Base-by-base conservation (phyloP, 2,329 filamentous ascomycete species). In the Pestalotiopsis sp. region DNA sequence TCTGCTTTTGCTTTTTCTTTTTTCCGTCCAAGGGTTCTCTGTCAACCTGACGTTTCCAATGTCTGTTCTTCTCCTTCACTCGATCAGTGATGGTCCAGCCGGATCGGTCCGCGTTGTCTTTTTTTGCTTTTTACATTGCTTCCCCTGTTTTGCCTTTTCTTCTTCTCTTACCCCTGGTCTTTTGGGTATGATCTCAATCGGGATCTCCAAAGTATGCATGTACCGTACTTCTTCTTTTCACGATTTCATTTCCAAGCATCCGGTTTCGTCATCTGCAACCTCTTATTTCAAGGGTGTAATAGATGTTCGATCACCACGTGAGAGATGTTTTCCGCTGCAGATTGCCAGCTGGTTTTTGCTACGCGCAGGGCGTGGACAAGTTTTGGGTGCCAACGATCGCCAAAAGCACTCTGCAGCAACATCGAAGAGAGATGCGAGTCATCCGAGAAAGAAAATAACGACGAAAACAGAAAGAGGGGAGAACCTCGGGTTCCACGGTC, bases 1-100 rank as follows among this genome's bases (percentile, higher is more conserved):
- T 66, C 68, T 71, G 12, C 67, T 66, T 64, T 68, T 58, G 49
- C 68, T 70, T 61, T 66, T 65, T 65, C 49, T 20, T 68, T 70
- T 69, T 71, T 59, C 25, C 60, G 41, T 57, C 38, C 41, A 39
- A 27, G 49, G 62, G 69, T 72, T 69, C 63, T 25, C 61, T 68
- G 49, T 57, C 39, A 61, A 27, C n/a, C 31, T 61, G 25, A 61
- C n/a, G 17, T 57, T 38, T 56, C 38, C 70, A 61, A 61, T 61
- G 59, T 61, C 59, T 59, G 23, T 59, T 36, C 13, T 13, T 61
- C 36, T 1, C 38, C 59, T 17, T 61, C 38, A 20, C 36, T 61
- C 36, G 13, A 20, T 61, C 59, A 36, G 23, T 31, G 57, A 31
- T 59, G 57, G 27, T 59, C 31, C 59, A 38, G 31, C 59, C 25